These are phyloP conservation scores for Nyssa sinensis DNA, from an alignment of 148 eudicot species.

Conservation along the genomic window DNA sequence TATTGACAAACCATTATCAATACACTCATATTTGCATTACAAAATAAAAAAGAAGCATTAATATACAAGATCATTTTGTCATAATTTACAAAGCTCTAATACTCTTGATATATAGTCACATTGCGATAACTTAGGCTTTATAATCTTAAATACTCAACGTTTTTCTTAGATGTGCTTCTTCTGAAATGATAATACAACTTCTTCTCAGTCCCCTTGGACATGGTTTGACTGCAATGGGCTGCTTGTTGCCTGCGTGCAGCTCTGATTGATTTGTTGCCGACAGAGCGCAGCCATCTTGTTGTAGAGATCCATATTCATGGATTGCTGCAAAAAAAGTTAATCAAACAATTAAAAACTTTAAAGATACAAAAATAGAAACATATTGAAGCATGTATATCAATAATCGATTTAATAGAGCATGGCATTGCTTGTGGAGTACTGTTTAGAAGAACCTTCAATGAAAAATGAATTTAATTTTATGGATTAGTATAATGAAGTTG, in stretches of 20 bases:
- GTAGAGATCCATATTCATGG: conserved; percentile 72
- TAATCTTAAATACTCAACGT: too few relatives aligned
- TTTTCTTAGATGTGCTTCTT: neutral
- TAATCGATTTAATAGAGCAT: too few relatives aligned
- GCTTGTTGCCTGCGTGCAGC: conserved; percentile 34
- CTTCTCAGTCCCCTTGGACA: conserved; percentile 37
- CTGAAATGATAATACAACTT: neutral
- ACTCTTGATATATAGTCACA: too few relatives aligned
- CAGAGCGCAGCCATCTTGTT: conserved; percentile 70
- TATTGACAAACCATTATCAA: too few relatives aligned
- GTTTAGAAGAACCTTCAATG: neutral
- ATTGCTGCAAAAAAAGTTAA: conserved; percentile 30
- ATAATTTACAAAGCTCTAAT: too few relatives aligned
- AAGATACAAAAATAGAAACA: too few relatives aligned
- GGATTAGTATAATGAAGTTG: too few relatives aligned
- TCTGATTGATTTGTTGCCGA: conserved; percentile 51
- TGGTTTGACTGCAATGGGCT: conserved; percentile 33
- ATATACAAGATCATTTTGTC: neutral
- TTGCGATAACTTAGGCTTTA: too few relatives aligned
- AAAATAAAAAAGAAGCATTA: too few relatives aligned
- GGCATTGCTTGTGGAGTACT: neutral
- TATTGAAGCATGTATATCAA: neutral
- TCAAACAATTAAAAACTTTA: neutral
- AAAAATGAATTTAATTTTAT: too few relatives aligned
- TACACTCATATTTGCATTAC: too few relatives aligned